Evolutionary conservation across 2,329 filamentous ascomycete species (phyloP).

Genomic region (Alternaria ethzedia): DNA sequence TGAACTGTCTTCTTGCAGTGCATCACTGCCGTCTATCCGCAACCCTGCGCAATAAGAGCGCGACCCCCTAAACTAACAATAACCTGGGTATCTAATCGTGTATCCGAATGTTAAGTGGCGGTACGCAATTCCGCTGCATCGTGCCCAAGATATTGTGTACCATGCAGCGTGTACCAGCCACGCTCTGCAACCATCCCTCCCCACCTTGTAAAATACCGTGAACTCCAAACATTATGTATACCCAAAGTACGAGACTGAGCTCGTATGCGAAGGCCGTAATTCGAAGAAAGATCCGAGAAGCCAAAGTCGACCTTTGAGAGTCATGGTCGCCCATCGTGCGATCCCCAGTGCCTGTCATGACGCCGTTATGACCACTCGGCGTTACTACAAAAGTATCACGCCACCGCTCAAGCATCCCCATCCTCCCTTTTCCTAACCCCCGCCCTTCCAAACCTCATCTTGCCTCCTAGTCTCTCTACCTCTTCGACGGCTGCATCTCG

Average conservation of each 20-base stretch:
- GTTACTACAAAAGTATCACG: neutral
- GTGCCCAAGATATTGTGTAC: neutral
- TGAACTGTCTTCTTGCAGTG: neutral
- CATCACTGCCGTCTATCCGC: neutral
- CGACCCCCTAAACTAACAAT: neutral
- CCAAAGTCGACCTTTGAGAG: neutral
- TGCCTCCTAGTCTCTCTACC: constrained; percentile 14
- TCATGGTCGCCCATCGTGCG: neutral
- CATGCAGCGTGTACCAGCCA: neutral
- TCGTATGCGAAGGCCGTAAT: neutral
- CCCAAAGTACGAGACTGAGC: neutral
- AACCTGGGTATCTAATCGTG: neutral
- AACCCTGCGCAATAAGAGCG: neutral
- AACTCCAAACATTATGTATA: neutral
- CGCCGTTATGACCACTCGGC: neutral
- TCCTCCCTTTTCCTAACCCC: neutral
- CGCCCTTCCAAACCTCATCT: constrained; percentile 6
- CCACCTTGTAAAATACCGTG: neutral
- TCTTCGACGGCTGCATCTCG: constrained; percentile 14
- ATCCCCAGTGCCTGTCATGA: neutral
- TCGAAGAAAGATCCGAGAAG: neutral
- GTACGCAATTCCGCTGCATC: neutral
- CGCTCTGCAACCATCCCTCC: neutral
- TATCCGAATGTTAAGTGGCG: neutral
- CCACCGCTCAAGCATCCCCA: neutral